A percentile compares a stretch with the other conserved stretches of the same genome.
Evolutionary conservation across 1,284 basidiomycete species (phyloP).

Genomic region (Moesziomyces sp.): DNA sequence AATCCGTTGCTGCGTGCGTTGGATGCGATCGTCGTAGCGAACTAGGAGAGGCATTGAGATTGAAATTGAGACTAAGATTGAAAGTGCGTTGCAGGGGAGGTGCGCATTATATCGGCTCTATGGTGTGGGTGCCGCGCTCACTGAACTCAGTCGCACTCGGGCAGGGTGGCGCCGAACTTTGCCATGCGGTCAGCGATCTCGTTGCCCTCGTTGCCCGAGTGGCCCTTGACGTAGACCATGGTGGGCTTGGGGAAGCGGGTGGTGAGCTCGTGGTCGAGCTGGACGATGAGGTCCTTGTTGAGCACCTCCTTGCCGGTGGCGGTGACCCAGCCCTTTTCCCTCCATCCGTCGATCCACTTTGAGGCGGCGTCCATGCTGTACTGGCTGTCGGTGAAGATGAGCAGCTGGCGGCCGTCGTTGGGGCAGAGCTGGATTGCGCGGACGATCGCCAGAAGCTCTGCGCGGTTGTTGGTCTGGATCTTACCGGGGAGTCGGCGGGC

Average conservation of each 20-base stretch:
- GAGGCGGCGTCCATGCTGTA: constrained; percentile 70
- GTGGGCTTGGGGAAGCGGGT: constrained; percentile 36
- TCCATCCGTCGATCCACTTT: constrained; percentile 76
- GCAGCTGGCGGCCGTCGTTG: constrained; percentile 69
- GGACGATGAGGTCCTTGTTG: constrained; percentile 76
- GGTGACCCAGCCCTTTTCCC: constrained; percentile 72
- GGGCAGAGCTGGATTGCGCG: constrained; percentile 78
- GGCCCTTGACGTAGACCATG: constrained; percentile 78
- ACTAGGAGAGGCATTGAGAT: too few relatives aligned
- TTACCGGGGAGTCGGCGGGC: constrained; percentile 80
- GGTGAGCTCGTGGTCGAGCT: constrained; percentile 68
- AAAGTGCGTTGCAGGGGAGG: too few relatives aligned
- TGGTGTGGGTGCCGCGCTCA: too few relatives aligned
- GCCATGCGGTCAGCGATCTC: constrained; percentile 76
- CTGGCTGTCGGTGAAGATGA: constrained; percentile 74
- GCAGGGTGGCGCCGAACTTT: background rate
- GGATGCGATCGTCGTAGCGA: too few relatives aligned
- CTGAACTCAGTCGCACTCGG: background rate
- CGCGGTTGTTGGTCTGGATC: constrained; percentile 84
- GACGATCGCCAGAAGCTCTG: constrained; percentile 83
- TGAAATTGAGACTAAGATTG: too few relatives aligned
- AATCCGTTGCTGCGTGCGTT: too few relatives aligned
- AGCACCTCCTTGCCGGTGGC: constrained; percentile 73
- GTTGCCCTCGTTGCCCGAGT: constrained; percentile 78
- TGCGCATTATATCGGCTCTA: too few relatives aligned